These are phyloP conservation scores for Candida lessepsii DNA, from an alignment of 805 yeast species.

Conservation along the genomic window DNA sequence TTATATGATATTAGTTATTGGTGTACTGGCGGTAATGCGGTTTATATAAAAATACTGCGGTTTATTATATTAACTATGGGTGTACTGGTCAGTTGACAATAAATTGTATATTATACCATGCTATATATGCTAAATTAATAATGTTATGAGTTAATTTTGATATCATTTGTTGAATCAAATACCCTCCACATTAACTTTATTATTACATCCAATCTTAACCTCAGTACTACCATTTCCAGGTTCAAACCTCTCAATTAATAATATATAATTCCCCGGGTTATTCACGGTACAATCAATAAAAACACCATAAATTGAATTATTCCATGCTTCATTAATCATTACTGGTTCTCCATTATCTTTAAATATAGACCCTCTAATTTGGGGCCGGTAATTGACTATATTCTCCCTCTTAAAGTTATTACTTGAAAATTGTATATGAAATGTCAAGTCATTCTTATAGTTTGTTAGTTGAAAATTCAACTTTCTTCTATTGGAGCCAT, in stretches of 20 bases:
- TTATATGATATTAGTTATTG: no score
- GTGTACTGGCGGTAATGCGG: no score
- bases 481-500: constrained; percentile 37
- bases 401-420: constrained; percentile 12
- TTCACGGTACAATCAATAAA: constrained; percentile 32
- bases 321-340: constrained; percentile 37
- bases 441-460: constrained; percentile 21
- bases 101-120: no score
- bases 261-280: constrained; percentile 30
- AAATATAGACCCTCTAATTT: constrained; percentile 46
- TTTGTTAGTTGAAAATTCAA: constrained; percentile 23
- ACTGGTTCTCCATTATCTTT: constrained; percentile 28
- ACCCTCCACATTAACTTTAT: not conserved
- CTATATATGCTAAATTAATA: not conserved
- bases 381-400: constrained; percentile 41
- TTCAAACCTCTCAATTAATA: constrained; percentile 51
- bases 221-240: constrained; percentile 39
- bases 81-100: no score
- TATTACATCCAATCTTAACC: constrained; percentile 35
- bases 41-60: no score
- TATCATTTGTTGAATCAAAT: not conserved
- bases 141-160: no score
- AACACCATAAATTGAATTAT: constrained; percentile 44
- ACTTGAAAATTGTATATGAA: constrained; percentile 26
- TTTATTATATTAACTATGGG: no score